Evolutionary conservation across 2,329 filamentous ascomycete species (phyloP), one percentile per base, ranked within the genome.

Genomic region (Alternaria gaisen): DNA sequence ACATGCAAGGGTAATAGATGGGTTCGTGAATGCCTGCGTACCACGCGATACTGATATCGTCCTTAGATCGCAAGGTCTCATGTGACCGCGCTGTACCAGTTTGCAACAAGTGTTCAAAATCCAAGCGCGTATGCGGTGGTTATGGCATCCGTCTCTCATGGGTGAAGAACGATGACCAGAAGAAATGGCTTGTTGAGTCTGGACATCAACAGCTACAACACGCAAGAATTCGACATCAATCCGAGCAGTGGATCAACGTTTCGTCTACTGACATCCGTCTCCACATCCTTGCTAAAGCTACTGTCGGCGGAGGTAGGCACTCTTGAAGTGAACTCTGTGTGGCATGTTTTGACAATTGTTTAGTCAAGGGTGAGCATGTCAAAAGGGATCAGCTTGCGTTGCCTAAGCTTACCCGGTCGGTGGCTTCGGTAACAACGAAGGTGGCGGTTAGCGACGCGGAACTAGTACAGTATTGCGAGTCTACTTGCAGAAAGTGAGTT

Each of bases 91-190:
- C 48, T 38, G 14, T 42, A 18, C 66, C 66, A 3, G 16, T 1
- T 4, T 68, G 64, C 28, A 41, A 48, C 7, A 48, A 52, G 46
- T 68, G 65, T 32, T 42, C 50, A 0, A 63, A 61, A 24, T 36
- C 56, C 10, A 64, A 59, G 41, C 61, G 61, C n/a, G 24, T 20
- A 30, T 68, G 65, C 18, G 55, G 58, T 18, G 63, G 65, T 11
- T 66, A 68, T 52, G 64, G 57, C 4, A 10, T 66, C 10, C 61
- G 61, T 18, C 64, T 68, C 18, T 56, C 44, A 1, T 68, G 66
- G 66, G 42, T 60, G 1, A 28, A 56, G 22, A 51, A 7, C 1
- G 3, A n/a, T n/a, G 18, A 36, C 14, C 30, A 36, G 9, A 20
- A 47, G 28, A 16, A 20, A 1, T n/a, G 4, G 3, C 46, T 24